phyloP scores from a whole-genome alignment of 345 rosid genomes.

The Leavenworthia alabamica region DNA sequence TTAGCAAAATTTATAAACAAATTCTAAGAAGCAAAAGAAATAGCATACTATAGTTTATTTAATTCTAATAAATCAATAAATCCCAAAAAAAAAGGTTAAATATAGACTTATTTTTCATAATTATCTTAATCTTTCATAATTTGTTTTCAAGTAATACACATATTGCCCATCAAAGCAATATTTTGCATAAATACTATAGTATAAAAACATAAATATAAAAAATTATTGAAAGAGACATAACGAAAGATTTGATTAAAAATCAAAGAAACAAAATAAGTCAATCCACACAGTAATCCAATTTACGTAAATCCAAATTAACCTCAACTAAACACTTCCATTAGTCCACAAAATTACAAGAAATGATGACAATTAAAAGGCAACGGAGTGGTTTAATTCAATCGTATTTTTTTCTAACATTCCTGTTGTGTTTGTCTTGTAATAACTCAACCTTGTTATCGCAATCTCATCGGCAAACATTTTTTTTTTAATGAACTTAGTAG shows the following conservation, averaged over 20 bases:
- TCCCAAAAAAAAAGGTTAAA: background rate
- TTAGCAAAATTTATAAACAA: constrained; percentile 3
- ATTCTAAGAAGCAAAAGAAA: background rate
- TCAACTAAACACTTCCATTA: constrained; percentile 32
- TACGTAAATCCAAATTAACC: constrained; percentile 23
- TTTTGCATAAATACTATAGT: background rate
- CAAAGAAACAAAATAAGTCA: constrained; percentile 4
- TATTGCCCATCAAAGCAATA: background rate
- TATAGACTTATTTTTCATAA: background rate
- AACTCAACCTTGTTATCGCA: constrained; percentile 9
- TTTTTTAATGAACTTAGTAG: background rate
- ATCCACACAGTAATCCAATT: constrained; percentile 20
- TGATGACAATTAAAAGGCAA: constrained; percentile 31
- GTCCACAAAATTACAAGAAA: constrained; percentile 27
- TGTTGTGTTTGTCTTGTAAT: constrained; percentile 32
- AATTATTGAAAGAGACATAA: constrained; percentile 5
- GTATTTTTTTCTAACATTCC: constrained; percentile 14
- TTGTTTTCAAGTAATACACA: background rate
- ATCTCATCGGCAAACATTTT: background rate
- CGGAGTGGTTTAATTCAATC: constrained; percentile 31
- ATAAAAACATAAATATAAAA: background rate
- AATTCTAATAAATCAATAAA: background rate
- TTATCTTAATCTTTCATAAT: background rate
- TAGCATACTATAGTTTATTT: background rate
- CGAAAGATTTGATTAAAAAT: constrained; percentile 22